These are phyloP conservation scores for Ustilago trichophora DNA, from an alignment of 1,284 basidiomycete species.

Conservation along the genomic window DNA sequence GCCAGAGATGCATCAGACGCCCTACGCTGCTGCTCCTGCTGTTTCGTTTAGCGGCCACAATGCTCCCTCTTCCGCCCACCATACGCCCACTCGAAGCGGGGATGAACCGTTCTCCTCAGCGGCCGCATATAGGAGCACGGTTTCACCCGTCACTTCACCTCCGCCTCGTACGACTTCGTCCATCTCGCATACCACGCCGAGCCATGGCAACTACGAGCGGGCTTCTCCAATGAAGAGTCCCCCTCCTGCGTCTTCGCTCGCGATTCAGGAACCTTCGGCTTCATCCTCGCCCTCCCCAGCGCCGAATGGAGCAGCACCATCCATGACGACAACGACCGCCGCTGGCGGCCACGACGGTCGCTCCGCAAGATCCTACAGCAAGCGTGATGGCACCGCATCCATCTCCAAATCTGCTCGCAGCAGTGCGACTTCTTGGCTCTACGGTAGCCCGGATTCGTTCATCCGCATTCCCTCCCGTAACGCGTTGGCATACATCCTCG, in stretches of 20 bases:
- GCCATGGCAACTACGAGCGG: conserved; percentile 8
- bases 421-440: conserved; percentile 30
- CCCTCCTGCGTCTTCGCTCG: conserved; percentile 21
- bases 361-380: conserved; percentile 10
- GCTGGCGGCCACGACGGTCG: background rate
- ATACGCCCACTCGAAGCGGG: background rate
- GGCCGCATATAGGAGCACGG: conserved; percentile 19
- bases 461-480: conserved; percentile 30
- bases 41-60: no score
- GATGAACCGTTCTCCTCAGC: conserved; percentile 33
- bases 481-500: conserved; percentile 27
- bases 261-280: conserved; percentile 16
- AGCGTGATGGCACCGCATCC: conserved; percentile 28
- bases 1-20: background rate
- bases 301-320: conserved; percentile 1
- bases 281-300: conserved; percentile 4
- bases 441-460: conserved; percentile 19
- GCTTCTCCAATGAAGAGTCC: conserved; percentile 5
- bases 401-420: conserved; percentile 26
- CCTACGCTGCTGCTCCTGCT: background rate
- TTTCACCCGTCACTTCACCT: conserved; percentile 12
- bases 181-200: background rate
- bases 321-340: background rate
- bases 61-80: background rate
- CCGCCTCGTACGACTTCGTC: conserved; percentile 9